Percentiles rank a stretch among this genome's conserved stretches.
These are phyloP conservation scores for Cladosporium austrohemisphaericum DNA, from an alignment of 2,329 filamentous ascomycete species.

Conservation along the genomic window DNA sequence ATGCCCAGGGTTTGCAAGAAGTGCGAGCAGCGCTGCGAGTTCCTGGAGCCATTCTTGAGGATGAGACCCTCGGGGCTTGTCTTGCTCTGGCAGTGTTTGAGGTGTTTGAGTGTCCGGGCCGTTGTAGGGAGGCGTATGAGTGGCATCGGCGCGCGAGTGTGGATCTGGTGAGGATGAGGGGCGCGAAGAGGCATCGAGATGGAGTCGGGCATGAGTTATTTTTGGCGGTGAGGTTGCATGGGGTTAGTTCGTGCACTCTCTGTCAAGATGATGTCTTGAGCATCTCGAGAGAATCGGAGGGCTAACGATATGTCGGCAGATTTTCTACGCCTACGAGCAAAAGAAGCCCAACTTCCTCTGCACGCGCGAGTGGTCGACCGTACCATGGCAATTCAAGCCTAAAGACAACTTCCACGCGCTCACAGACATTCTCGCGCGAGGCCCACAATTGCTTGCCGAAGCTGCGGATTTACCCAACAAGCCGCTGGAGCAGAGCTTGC, in stretches of 20 bases:
- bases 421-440: slow-evolving; percentile 3
- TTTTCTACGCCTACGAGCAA: slow-evolving; percentile 13
- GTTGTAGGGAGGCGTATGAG: background rate
- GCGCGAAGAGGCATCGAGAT: background rate
- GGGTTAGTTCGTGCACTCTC: background rate
- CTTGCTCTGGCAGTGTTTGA: slow-evolving; percentile 3
- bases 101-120: slow-evolving; percentile 1
- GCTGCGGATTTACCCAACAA: background rate
- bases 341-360: slow-evolving; percentile 1
- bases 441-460: background rate
- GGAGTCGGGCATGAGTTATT: slow-evolving; percentile 8
- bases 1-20: slow-evolving; percentile 4
- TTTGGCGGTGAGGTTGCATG: slow-evolving; percentile 1
- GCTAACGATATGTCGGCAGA: background rate
- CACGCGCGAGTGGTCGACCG: slow-evolving; percentile 2
- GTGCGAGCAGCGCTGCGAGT: slow-evolving; percentile 1
- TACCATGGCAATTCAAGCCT: slow-evolving; percentile 3
- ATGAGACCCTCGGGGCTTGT: slow-evolving; percentile 9
- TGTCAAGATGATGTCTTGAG: background rate
- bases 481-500: background rate
- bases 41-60: background rate
- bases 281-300: too few species aligned
- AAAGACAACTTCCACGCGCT: slow-evolving; percentile 4
- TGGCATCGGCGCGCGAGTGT: slow-evolving; percentile 11
- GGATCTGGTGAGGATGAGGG: slow-evolving; percentile 1